These are phyloP conservation scores for Colletotrichum australisinense DNA, from an alignment of 2,329 filamentous ascomycete genomes.

Conservation along the genomic window DNA sequence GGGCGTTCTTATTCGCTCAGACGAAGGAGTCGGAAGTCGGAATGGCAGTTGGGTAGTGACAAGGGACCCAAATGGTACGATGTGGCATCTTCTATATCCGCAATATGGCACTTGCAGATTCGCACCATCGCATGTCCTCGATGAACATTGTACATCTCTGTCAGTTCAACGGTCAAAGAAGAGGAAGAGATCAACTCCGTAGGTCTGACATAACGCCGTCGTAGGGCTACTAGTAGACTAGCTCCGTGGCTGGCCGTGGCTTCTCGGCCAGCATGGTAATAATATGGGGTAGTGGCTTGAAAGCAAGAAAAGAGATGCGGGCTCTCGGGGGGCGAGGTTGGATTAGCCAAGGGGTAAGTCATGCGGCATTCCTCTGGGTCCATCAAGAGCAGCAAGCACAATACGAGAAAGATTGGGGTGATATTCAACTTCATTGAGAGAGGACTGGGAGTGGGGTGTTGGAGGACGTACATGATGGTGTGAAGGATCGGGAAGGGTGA, in stretches of 20 bases:
- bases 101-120: neutral
- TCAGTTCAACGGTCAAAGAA: neutral
- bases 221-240: conserved; percentile 20
- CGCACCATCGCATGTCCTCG: neutral
- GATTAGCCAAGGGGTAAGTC: conserved; percentile 31
- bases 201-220: conserved; percentile 29
- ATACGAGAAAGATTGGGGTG: conserved; percentile 30
- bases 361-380: conserved; percentile 19
- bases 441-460: conserved; percentile 33
- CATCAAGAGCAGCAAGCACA: neutral
- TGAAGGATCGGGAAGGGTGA: conserved; percentile 30
- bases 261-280: conserved; percentile 18
- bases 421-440: conserved; percentile 3
- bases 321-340: conserved; percentile 1
- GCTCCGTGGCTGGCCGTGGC: conserved; percentile 24
- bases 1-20: conserved; percentile 13
- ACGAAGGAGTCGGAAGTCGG: conserved; percentile 26
- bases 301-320: neutral
- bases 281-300: conserved; percentile 12
- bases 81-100: neutral
- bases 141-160: neutral
- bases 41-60: conserved; percentile 30
- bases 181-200: neutral
- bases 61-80: conserved; percentile 14
- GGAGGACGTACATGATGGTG: conserved; percentile 22